phyloP scores from a whole-genome alignment of 1,139 yeast species.

The Magnusiomyces suaveolens region DNA sequence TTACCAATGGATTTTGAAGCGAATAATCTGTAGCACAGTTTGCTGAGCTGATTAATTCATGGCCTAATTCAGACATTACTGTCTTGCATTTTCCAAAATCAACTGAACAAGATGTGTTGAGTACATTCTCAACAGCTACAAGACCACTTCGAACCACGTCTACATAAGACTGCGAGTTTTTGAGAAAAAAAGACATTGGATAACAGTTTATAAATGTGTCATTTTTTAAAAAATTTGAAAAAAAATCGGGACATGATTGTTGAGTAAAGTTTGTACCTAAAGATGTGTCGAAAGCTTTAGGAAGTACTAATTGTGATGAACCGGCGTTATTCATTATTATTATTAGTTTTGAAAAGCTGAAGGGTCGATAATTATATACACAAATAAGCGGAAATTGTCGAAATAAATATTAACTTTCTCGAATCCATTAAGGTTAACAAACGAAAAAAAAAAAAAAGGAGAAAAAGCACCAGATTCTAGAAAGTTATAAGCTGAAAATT shows the following conservation, averaged over 20 bases:
- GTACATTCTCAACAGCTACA: constrained; percentile 21
- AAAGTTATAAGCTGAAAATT: too few species aligned
- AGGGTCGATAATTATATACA: background rate
- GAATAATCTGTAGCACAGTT: constrained; percentile 22
- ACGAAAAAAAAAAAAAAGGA: too few species aligned
- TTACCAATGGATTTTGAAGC: constrained; percentile 26
- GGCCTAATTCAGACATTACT: constrained; percentile 23
- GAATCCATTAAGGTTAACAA: too few species aligned
- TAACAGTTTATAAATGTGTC: constrained; percentile 24
- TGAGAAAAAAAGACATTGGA: constrained; percentile 28
- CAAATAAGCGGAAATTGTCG: too few species aligned
- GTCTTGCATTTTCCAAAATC: constrained; percentile 19
- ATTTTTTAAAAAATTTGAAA: constrained; percentile 23
- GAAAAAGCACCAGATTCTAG: too few species aligned
- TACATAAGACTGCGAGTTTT: constrained; percentile 28
- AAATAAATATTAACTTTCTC: too few species aligned
- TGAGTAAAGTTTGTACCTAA: constrained; percentile 27
- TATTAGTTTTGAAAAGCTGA: background rate
- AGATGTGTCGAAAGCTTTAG: constrained; percentile 30
- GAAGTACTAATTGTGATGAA: constrained; percentile 7
- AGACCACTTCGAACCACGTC: constrained; percentile 23
- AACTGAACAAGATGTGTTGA: constrained; percentile 26
- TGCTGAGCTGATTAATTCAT: constrained; percentile 15
- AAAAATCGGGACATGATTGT: constrained; percentile 25
- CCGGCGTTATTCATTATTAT: background rate